Base-by-base conservation (phyloP, 305 asterid genomes). In the Salvia sclarea region DNA sequence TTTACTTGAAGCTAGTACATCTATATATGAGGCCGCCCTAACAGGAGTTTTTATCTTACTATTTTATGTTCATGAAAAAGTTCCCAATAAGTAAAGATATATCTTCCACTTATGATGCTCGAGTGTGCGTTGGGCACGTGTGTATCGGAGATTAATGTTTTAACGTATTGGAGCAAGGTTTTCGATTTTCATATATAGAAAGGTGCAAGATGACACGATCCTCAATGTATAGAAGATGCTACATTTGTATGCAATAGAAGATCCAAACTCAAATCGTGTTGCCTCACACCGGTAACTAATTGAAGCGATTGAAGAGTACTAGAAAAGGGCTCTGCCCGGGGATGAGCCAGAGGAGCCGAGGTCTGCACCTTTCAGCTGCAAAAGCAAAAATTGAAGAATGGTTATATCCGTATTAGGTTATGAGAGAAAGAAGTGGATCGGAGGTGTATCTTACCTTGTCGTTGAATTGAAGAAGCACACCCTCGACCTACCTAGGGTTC, bases 261-360 rank as follows among this genome's bases (percentile, higher is more conserved):
- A n/a, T n/a, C n/a, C n/a, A n/a, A n/a, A n/a, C n/a, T n/a, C n/a
- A n/a, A n/a, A n/a, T n/a, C n/a, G n/a, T n/a, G n/a, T 33, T 7
- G 3, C 44, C 43, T 38, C 79, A 90, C 56, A 84, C 87, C 2
- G 98, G 98, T 71, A 94, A 81, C 66, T 77, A n/a, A n/a, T n/a
- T 87, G 87, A 94, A 70, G 22, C 97, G 96, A 56, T 83, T 89
- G 83, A 94, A 94, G 49, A 94, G 92, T 79, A 94, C 97, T 57
- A 94, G 95, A 75, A 94, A 88, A 77, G n/a, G n/a, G n/a, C 91
- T 91, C 78, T 94, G 98, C 62, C 87, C 96, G 0, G 96, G 99
- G 71, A 86, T 83, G 35, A 84, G 88, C 12, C 89, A 94, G 12
- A 94, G 96, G 66, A 94, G 53, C 99, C 98, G 38, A 91, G 96